Base-by-base conservation (phyloP, 768 basidiomycete species). In the Cantharellus anzutake region DNA sequence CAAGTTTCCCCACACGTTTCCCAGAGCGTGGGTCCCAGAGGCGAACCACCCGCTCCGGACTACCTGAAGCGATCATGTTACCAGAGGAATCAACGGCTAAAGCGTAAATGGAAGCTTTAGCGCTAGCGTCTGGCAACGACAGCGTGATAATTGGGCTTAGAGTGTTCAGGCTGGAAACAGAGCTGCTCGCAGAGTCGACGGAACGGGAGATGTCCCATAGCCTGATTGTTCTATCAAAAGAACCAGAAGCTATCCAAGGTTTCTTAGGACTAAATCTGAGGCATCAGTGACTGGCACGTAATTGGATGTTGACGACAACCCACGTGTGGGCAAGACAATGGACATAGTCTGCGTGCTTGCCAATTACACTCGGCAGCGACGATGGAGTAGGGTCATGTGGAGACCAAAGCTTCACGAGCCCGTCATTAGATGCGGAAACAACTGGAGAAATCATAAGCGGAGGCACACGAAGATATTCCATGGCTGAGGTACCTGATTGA, bases 391-490 rank as follows among this genome's bases (percentile, higher is more conserved):
- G 63, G 0, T 80, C 74, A 67, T 97, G 91, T 0, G 94, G 94
- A 58, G 76, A 82, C 94, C 96, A 98, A 0, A 90, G 81, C 67
- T 92, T 86, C 65, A 99, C 75, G 7, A 91, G 90, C 16, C 93
- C 92, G 67, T 98, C 94, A 2, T 93, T 94, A 0, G 96, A 98
- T 0, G 88, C 92, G 60, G 93, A 90, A 44, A 97, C 78, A 51
- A 97, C 87, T 82, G 63, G 3, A 14, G 16, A 50, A 48, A 38
- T 40, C 38, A 52, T 14, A 29, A 59, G 34, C 39, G 34, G 42
- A 4, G 29, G 60, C n/a, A 34, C 5, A 11, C 38, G 60, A 51
- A 11, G 41, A 48, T 4, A 0, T 5, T 11, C 3, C 2, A n/a
- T 2, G 37, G 11, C 4, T 29, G 14, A 14, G 65, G 29, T 16